Evolutionary conservation across 306 rosid species (phyloP).

Genomic region (Castanea crenata): DNA sequence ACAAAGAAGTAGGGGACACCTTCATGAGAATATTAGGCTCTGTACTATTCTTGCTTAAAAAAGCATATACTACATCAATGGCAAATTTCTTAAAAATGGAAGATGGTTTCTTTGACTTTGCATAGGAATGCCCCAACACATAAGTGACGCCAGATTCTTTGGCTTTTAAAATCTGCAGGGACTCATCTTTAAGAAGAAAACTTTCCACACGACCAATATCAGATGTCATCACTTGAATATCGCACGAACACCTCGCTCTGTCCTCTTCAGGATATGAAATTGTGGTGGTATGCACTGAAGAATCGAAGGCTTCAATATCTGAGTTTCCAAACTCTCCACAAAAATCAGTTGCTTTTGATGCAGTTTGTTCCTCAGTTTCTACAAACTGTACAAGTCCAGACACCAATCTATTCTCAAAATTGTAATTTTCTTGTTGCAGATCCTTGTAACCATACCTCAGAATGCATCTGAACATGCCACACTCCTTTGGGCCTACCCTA

Average conservation of each 20-base stretch:
- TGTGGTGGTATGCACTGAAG: conserved; percentile 20
- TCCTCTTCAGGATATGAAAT: conserved; percentile 23
- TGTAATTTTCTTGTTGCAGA: conserved; percentile 56
- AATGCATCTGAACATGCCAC: conserved; percentile 64
- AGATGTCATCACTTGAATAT: conserved; percentile 16
- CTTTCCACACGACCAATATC: conserved; percentile 15
- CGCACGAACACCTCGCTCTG: conserved; percentile 21
- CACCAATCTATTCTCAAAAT: conserved; percentile 58
- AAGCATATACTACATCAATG: conserved; percentile 55
- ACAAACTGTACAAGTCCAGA: conserved; percentile 55
- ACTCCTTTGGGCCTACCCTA: conserved; percentile 68
- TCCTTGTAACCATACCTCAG: conserved; percentile 82
- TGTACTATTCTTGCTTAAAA: conserved; percentile 68
- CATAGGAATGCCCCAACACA: conserved; percentile 70
- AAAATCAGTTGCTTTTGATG: conserved; percentile 21
- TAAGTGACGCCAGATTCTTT: conserved; percentile 78
- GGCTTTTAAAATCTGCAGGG: conserved; percentile 53
- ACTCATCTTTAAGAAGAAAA: conserved; percentile 39
- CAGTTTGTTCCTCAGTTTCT: conserved; percentile 46
- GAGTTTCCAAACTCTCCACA: conserved; percentile 27
- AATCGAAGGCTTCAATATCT: conserved; percentile 19
- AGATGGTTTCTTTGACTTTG: conserved; percentile 69
- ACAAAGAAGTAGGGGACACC: conserved; percentile 62
- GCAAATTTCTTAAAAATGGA: conserved; percentile 62
- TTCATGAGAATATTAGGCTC: conserved; percentile 58